Base-by-base conservation (phyloP, 257 asterid genomes). In the Solanum sejunctum region DNA sequence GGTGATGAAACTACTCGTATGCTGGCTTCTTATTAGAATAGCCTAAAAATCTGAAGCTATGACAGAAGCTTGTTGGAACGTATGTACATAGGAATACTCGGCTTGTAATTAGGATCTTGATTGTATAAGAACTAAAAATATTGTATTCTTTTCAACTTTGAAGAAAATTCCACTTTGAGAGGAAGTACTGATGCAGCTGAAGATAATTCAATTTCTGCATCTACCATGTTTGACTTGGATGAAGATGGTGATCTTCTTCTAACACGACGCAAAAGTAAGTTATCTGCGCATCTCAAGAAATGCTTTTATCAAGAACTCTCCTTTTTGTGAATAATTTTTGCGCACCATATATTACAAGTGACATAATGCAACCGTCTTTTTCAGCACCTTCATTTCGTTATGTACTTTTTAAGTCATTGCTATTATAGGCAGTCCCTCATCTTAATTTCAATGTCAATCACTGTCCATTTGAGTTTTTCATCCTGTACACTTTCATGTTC, bases 191-290 rank as follows among this genome's bases (percentile, higher is more conserved):
- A 36, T 21, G 23, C 43, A 49, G 66, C 58, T 52, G 60, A 75
- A 36, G 89, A 73, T 82, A 41, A 72, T 64, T 75, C 15, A 82
- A 58, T 55, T 89, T 90, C 88, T 56, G 20, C 15, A 47, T 72
- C 83, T 49, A 84, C 64, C 66, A 85, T 21, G 28, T 92, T 83
- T 87, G 93, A 89, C 84, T 88, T 95, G 91, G 99, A 96, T 88
- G 97, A 91, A 87, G 98, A 96, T 91, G 99, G 99, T 80, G 99
- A 95, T 89, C 91, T 94, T 80, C 54, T 96, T 84, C 80, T 92
- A 84, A 81, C 93, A 80, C 92, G 97, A 15, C 91, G 95, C 17
- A 86, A 57, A 49, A 86, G 97, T 92, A 88, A 89, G 95, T 82
- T 83, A 54, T 83, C 28, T 83, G 49, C 67, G n/a, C 18, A 60